Conservation (phyloP, 345 rosid species). For the Theobroma cacao region DNA sequence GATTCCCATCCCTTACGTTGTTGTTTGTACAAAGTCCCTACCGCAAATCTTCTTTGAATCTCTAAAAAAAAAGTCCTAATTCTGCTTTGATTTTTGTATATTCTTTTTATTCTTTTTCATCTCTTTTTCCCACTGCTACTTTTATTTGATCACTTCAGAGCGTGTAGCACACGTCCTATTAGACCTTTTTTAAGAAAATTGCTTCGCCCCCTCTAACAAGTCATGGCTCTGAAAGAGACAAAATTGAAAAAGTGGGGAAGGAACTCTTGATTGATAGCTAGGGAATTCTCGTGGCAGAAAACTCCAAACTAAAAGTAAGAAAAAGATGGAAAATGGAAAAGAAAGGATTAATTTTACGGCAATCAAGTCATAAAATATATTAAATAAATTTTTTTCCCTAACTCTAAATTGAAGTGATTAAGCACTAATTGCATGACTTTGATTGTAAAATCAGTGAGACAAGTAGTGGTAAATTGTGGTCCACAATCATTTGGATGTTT, state of each 20-base stretch:
- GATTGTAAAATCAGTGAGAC: not conserved
- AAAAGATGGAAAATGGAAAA: slow-evolving; percentile 1
- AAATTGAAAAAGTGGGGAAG: slow-evolving; percentile 1
- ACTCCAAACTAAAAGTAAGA: slow-evolving; percentile 10
- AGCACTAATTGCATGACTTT: not conserved
- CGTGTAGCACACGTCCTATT: not conserved
- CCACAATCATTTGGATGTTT: not conserved
- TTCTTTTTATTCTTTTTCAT: not conserved
- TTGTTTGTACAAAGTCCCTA: slow-evolving; percentile 14
- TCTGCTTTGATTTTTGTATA: not conserved
- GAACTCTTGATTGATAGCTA: not conserved
- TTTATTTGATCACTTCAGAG: not conserved
- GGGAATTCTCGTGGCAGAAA: slow-evolving; percentile 6
- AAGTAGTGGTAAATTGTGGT: not conserved
- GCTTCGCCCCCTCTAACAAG: not conserved
- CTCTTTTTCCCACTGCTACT: not conserved
- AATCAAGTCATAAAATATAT: not conserved
- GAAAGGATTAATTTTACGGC: slow-evolving; percentile 2
- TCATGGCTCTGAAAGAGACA: slow-evolving; percentile 21
- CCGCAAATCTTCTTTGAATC: slow-evolving; percentile 26
- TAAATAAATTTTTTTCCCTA: not conserved
- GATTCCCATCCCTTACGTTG: slow-evolving; percentile 18
- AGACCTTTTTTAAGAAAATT: not conserved
- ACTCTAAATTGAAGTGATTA: not conserved
- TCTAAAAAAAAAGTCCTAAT: not conserved